Percentiles rank a stretch among this genome's conserved stretches.
Conservation (phyloP, 129 eudicot species). For the Helianthus tuberosus region DNA sequence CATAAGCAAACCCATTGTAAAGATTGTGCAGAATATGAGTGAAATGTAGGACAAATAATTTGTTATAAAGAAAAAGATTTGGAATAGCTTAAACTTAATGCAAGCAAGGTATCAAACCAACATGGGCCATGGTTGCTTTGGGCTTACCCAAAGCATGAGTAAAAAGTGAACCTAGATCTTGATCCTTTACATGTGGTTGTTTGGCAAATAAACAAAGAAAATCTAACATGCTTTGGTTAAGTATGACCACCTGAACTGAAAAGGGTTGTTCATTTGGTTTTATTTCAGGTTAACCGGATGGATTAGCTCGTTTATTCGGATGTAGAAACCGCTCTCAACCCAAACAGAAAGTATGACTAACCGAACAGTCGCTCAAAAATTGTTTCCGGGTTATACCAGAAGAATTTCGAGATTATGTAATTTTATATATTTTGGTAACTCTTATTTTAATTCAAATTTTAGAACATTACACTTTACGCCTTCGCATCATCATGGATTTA, state of each 20-base stretch:
- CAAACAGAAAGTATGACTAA: not conserved
- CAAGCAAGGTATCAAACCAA: slow-evolving; percentile 62
- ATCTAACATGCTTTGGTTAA: not conserved
- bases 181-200: not conserved
- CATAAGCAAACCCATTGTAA: slow-evolving; percentile 65
- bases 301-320: not conserved
- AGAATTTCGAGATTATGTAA: too few species aligned
- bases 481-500: too few species aligned
- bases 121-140: slow-evolving; percentile 17
- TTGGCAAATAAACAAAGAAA: not conserved
- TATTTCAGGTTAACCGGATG: not conserved
- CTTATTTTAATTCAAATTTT: too few species aligned
- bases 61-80: slow-evolving; percentile 22
- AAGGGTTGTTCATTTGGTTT: not conserved
- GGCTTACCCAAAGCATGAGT: slow-evolving; percentile 11
- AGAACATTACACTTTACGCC: too few species aligned
- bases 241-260: too few species aligned
- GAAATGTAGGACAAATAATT: not conserved
- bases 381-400: too few species aligned
- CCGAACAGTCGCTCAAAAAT: too few species aligned
- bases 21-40: slow-evolving; percentile 16
- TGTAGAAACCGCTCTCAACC: not conserved
- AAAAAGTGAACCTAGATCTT: slow-evolving; percentile 5
- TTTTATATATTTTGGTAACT: too few species aligned
- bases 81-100: slow-evolving; percentile 40